Base-by-base conservation (phyloP, 495 filamentous ascomycete genomes). In the Penicillium flavigenum region DNA sequence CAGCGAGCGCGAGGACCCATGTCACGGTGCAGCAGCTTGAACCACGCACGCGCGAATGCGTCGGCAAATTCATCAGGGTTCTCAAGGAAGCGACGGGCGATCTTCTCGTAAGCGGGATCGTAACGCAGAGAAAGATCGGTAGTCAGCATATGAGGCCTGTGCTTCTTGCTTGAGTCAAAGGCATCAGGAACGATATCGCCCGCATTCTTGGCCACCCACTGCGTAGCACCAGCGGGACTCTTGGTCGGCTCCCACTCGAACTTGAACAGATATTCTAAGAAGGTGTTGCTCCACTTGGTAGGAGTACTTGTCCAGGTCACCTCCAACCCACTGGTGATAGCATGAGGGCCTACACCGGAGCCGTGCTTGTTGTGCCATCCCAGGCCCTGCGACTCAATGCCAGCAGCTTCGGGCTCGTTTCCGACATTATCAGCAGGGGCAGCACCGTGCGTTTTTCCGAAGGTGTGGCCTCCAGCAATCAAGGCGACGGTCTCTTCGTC, bases 1-100 rank as follows among this genome's bases (percentile, higher is more conserved):
- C 83, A 90, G 67, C 84, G 84, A 34, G 76, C 63, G 19, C 84
- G 79, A 16, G 87, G 87, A 16, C 87, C 87, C 73, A 90, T 78
- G 67, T 90, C 87, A 71, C 87, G 85, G 74, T 90, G 87, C 36
- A 86, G 74, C 51, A 90, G 79, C 81, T 90, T 90, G 81, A 90
- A 90, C 87, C 87, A 90, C 50, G 87, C 86, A 47, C 82, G 81
- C 44, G 80, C 73, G 62, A 89, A 90, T 5, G 76, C 85, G 57
- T 88, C 83, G 47, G 78, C 78, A 50, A 88, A 79, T 76, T 87
- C 70, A 58, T 85, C 83, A 1, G 84, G 83, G 69, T 90, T 68
- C 57, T 78, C 80, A 39, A 86, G 75, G 79, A 83, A 88, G 58
- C 80, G 79, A 42, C 86, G 84, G 14, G 83, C 76, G 65, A 90